Conservation (phyloP, 352 stramenopile species). For the Pythium vanterpoolii region DNA sequence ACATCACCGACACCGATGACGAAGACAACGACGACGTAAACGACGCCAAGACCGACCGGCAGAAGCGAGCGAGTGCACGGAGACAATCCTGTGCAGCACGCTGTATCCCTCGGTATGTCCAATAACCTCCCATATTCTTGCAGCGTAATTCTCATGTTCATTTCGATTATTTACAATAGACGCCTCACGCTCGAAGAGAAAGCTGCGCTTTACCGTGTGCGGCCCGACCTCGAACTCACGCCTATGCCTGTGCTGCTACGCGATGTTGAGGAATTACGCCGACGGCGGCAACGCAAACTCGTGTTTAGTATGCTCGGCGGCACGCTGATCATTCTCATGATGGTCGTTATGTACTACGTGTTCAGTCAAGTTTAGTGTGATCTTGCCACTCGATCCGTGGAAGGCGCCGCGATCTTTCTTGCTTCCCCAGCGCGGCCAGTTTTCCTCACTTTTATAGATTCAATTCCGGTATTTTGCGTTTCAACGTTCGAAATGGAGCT, state of each 20-base stretch:
- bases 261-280: conserved; percentile 59
- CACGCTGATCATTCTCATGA: conserved; percentile 63
- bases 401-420: not conserved
- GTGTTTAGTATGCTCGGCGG: conserved; percentile 67
- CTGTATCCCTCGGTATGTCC: conserved; percentile 51
- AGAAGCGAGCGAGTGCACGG: conserved; percentile 4
- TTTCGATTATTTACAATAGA: conserved; percentile 7
- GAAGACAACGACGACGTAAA: conserved; percentile 33
- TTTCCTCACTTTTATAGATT: conserved; percentile 2
- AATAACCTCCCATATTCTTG: not conserved
- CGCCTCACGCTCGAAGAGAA: conserved; percentile 79
- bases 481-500: not conserved
- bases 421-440: not conserved
- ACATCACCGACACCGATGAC: conserved; percentile 41
- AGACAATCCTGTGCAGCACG: conserved; percentile 35
- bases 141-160: not conserved
- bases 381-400: not conserved
- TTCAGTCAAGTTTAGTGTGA: conserved; percentile 28
- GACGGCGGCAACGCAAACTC: conserved; percentile 58
- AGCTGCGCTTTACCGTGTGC: conserved; percentile 60
- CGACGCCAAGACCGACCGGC: conserved; percentile 6
- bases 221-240: conserved; percentile 67
- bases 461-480: conserved; percentile 15
- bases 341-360: conserved; percentile 81
- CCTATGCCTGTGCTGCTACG: conserved; percentile 53